Percentiles rank a stretch among this genome's conserved stretches.
phyloP scores from a whole-genome alignment of 2,329 filamentous ascomycete genomes.

The Ceratocystis harringtonii region DNA sequence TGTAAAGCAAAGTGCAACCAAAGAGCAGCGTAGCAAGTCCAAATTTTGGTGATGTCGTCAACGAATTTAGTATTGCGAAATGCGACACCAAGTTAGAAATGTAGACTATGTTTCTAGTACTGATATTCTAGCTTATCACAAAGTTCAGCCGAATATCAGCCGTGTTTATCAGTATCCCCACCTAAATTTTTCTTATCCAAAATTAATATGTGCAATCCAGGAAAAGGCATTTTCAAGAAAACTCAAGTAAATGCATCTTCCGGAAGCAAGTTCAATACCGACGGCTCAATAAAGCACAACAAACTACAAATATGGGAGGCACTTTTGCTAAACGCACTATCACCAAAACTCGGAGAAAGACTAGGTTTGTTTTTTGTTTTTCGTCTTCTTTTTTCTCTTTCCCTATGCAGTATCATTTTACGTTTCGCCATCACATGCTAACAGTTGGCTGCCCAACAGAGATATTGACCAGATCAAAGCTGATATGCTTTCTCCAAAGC shows the following conservation, averaged over 20 bases:
- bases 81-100: neutral
- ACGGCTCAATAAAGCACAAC: neutral
- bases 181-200: constrained; percentile 6
- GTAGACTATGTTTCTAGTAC: neutral
- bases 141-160: neutral
- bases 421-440: neutral
- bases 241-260: neutral
- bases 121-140: neutral
- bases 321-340: constrained; percentile 45
- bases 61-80: neutral
- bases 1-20: neutral
- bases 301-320: constrained; percentile 46
- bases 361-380: constrained; percentile 34
- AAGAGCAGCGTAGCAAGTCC: neutral
- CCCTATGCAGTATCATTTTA: neutral
- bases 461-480: constrained; percentile 85
- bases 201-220: neutral
- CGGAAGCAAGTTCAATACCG: neutral
- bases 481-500: constrained; percentile 63
- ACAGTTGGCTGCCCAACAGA: constrained; percentile 34
- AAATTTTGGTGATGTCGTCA: too few relatives aligned
- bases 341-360: constrained; percentile 59
- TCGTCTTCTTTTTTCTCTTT: neutral
- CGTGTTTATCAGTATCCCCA: neutral
- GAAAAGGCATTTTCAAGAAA: neutral